Evolutionary conservation across 176 grass and related monocot species (phyloP).

Genomic region (Leersia perrieri): DNA sequence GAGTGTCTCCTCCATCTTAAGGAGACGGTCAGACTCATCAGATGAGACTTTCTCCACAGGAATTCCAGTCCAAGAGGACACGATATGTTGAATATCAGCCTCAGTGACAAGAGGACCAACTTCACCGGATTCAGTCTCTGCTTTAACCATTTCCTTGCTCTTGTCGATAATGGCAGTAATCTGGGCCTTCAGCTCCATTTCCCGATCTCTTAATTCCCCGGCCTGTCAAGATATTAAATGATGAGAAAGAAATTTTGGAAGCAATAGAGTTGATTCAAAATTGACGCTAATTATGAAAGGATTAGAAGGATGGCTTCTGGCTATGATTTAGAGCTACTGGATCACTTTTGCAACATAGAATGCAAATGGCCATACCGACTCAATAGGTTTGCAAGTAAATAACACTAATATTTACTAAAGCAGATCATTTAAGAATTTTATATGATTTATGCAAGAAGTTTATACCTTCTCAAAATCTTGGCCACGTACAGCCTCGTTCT

Average conservation of each 20-base stretch:
- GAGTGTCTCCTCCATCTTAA: slow-evolving; percentile 98
- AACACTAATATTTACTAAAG: neutral
- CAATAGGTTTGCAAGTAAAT: neutral
- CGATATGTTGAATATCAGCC: slow-evolving; percentile 95
- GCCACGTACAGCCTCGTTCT: slow-evolving; percentile 86
- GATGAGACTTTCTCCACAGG: slow-evolving; percentile 94
- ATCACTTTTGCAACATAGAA: neutral
- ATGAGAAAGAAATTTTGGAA: neutral
- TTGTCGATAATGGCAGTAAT: slow-evolving; percentile 84
- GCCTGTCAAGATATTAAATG: slow-evolving; percentile 49
- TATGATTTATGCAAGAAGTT: neutral
- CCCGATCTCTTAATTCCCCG: slow-evolving; percentile 69
- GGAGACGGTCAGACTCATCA: slow-evolving; percentile 86
- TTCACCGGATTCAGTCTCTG: slow-evolving; percentile 83
- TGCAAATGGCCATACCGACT: neutral
- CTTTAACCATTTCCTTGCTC: slow-evolving; percentile 88
- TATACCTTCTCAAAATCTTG: slow-evolving; percentile 99
- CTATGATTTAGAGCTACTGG: neutral
- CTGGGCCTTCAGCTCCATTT: slow-evolving; percentile 86
- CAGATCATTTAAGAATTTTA: slow-evolving; percentile 16
- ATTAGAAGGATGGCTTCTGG: slow-evolving; percentile 11
- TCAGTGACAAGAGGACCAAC: slow-evolving; percentile 77
- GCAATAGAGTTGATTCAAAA: neutral
- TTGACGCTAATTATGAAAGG: neutral
- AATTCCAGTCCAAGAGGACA: slow-evolving; percentile 94